Conservation (phyloP, 441 rosid species). For the Gossypium davidsonii region DNA sequence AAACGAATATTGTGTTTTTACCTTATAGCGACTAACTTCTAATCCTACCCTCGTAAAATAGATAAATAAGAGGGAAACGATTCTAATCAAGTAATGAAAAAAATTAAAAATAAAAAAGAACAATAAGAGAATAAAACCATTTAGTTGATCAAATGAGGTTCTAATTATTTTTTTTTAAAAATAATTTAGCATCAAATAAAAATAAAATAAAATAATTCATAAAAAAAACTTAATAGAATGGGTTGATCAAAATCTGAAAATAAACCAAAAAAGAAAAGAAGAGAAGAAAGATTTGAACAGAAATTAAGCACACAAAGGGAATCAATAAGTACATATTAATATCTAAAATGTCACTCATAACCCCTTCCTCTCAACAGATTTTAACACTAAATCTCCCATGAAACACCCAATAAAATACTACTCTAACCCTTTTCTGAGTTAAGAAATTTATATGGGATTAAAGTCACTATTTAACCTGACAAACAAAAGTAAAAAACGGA, state of each 20-base stretch:
- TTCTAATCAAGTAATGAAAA: no score
- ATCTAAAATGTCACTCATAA: neutral
- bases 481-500: neutral
- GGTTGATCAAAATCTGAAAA: neutral
- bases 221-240: neutral
- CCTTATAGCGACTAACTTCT: no score
- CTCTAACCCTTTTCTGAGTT: neutral
- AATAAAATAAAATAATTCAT: neutral
- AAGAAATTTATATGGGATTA: neutral
- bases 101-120: no score
- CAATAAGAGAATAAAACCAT: no score
- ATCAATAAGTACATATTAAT: neutral
- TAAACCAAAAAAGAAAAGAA: neutral
- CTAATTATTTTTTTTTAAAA: no score
- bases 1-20: no score
- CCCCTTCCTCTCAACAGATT: neutral
- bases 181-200: neutral
- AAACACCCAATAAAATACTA: slow-evolving; percentile 5
- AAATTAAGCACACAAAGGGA: neutral
- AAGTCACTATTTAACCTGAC: neutral
- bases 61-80: no score
- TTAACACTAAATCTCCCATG: no score
- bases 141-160: no score
- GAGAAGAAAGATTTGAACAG: neutral
- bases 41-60: no score